Evolutionary conservation across 1,284 basidiomycete species (phyloP).

Genomic region (Tranzscheliella williamsii): DNA sequence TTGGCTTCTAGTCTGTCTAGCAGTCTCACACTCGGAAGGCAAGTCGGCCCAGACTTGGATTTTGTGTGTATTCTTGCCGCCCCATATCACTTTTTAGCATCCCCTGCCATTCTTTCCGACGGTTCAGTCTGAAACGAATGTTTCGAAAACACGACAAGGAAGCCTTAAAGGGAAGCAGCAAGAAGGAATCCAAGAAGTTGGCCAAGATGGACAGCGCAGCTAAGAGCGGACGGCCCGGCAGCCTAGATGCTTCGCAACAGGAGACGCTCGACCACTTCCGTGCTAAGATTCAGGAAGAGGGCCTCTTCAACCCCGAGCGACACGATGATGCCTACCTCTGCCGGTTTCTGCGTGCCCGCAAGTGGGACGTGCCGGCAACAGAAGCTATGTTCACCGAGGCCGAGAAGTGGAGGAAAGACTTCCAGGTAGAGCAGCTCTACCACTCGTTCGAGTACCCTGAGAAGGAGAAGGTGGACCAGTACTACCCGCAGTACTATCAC

Average conservation of each 20-base stretch:
- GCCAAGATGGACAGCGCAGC: slow-evolving; percentile 27
- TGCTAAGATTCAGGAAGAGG: slow-evolving; percentile 48
- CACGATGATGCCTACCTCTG: slow-evolving; percentile 60
- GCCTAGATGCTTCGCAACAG: slow-evolving; percentile 53
- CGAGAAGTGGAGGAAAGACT: slow-evolving; percentile 89
- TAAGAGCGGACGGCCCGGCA: slow-evolving; percentile 50
- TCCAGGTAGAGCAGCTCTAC: slow-evolving; percentile 82
- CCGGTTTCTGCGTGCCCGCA: slow-evolving; percentile 83
- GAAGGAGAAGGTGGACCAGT: slow-evolving; percentile 80
- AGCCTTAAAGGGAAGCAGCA: slow-evolving; percentile 40
- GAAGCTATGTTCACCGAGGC: slow-evolving; percentile 81
- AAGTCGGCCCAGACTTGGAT: no score
- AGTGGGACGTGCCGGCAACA: slow-evolving; percentile 81
- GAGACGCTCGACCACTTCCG: slow-evolving; percentile 51
- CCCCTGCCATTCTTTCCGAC: neutral
- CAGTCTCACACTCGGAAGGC: no score
- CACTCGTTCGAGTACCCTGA: slow-evolving; percentile 87
- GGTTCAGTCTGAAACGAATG: slow-evolving; percentile 12
- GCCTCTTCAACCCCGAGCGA: slow-evolving; percentile 52
- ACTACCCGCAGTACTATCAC: slow-evolving; percentile 93
- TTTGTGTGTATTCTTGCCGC: no score
- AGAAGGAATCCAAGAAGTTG: slow-evolving; percentile 26
- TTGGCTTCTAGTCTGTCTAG: no score
- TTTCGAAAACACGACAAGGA: slow-evolving; percentile 39
- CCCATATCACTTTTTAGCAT: no score